Base-by-base conservation (phyloP, 2,329 filamentous ascomycete genomes). In the Calycina marina region DNA sequence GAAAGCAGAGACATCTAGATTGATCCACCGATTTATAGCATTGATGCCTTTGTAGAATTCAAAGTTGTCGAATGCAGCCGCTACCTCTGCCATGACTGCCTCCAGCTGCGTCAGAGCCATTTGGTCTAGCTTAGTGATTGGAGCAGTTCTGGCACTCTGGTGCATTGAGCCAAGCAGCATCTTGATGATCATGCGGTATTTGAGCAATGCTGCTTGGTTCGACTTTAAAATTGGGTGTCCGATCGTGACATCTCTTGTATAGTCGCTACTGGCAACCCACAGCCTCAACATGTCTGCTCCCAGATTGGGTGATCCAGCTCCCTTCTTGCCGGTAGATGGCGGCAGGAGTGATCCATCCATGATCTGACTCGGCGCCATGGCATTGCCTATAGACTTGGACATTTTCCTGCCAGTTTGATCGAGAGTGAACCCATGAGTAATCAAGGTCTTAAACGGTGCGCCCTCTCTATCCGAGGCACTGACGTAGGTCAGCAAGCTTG, bases 371-470 rank as follows among this genome's bases (percentile, higher is more conserved):
- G 88, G 86, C 0, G 72, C 67, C 35, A 96, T 74, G 16, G 81
- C 77, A 49, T 98, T 98, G 11, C 90, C 90, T 1, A 94, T 60
- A 0, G 85, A 94, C 56, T 98, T 98, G 52, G 86, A 94, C 90
- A 98, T 98, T 56, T 98, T 98, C 52, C 82, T 84, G n/a, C 86
- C 86, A 20, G 80, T 62, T 30, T 78, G 68, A 47, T 98, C 90
- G 2, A 98, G 69, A 0, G 84, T 86, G 53, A 98, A 98, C 1
- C 90, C 90, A 51, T 98, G 90, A 0, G 90, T 98, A 39, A 94
- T 77, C n/a, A 98, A 64, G 3, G 73, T 81, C 49, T 76, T 80
- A 61, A 92, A 98, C 0, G 90, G 90, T 0, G 88, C 66, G 56
- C 53, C 35, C 5, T 38, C 29, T 16, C 35, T 39, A 2, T 35